Percentiles rank a stretch among this genome's conserved stretches.
These are phyloP conservation scores for Macrophomina pseudophaseolina DNA, from an alignment of 2,329 filamentous ascomycete species.

Conservation along the genomic window DNA sequence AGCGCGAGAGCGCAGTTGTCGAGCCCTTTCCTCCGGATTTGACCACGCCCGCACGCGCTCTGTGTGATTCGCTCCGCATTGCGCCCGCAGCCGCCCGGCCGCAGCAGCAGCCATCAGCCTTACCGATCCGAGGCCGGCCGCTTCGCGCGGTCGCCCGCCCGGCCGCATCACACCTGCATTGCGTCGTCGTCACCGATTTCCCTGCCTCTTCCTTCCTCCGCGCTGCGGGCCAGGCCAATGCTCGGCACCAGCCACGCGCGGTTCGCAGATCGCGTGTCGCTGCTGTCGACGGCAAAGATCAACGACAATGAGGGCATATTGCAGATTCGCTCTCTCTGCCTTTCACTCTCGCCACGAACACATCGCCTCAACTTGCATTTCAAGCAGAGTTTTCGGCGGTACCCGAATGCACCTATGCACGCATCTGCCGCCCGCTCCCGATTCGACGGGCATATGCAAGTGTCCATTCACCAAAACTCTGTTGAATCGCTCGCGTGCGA, in stretches of 20 bases:
- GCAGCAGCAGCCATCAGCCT: neutral
- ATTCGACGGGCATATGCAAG: neutral
- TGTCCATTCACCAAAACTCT: neutral
- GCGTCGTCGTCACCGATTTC: neutral
- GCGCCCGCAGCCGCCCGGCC: conserved; percentile 6
- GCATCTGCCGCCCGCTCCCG: neutral
- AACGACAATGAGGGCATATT: no score
- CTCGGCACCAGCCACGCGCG: neutral
- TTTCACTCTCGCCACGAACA: neutral
- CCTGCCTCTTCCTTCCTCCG: neutral
- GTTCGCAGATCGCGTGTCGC: neutral
- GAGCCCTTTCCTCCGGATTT: neutral
- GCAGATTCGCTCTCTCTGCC: no score
- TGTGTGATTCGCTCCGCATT: neutral
- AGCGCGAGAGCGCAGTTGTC: neutral
- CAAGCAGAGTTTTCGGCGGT: neutral
- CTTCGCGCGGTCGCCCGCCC: neutral
- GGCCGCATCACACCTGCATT: neutral
- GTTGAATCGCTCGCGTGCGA: neutral
- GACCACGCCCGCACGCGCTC: neutral
- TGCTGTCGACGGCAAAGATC: neutral
- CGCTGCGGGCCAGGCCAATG: no score
- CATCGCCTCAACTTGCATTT: neutral
- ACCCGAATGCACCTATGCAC: neutral
- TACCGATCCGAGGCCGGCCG: neutral